Evolutionary conservation across 495 filamentous ascomycete species (phyloP).

Genomic region (Aspergillus conjunctus): DNA sequence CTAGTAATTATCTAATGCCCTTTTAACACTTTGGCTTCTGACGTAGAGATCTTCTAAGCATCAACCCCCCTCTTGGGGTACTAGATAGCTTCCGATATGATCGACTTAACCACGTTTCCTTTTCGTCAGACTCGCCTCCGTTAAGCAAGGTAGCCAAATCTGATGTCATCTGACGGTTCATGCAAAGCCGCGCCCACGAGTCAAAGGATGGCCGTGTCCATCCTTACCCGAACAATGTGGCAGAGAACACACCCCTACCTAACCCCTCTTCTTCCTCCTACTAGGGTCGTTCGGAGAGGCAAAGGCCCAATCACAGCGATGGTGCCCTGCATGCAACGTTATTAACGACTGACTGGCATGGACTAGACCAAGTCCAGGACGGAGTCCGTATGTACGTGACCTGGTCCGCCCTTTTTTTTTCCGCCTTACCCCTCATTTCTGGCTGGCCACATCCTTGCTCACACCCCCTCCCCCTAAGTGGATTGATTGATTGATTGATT

Average conservation of each 20-base stretch:
- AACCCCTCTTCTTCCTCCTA: neutral
- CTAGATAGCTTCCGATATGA: too few relatives aligned
- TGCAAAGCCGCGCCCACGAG: neutral
- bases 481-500: neutral
- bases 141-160: neutral
- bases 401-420: neutral
- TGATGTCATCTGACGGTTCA: conserved; percentile 8
- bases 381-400: neutral
- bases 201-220: neutral
- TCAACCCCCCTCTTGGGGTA: too few relatives aligned
- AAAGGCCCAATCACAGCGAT: neutral
- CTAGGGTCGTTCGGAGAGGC: neutral
- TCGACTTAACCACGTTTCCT: neutral
- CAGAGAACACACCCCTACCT: neutral
- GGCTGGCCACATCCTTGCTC: neutral
- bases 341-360: neutral
- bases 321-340: conserved; percentile 6
- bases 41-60: too few relatives aligned
- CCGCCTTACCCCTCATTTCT: neutral
- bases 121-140: too few relatives aligned
- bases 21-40: too few relatives aligned
- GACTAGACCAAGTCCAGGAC: neutral
- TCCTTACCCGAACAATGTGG: neutral
- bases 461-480: neutral
- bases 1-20: too few relatives aligned